phyloP scores from a whole-genome alignment of 305 asterid genomes.

The Salvia sclarea region DNA sequence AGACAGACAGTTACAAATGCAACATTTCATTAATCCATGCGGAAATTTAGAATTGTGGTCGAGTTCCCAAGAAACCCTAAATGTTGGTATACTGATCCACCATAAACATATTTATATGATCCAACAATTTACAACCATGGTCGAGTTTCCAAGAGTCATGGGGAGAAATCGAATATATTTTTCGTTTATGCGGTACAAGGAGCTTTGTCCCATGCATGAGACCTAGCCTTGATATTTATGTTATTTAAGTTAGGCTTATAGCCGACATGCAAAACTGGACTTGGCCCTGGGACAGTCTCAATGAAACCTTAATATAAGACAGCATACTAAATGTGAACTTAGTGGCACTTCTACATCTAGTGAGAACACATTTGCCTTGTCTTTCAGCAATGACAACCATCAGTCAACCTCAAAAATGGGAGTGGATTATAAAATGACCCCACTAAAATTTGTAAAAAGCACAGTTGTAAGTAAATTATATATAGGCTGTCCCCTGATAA shows the following conservation, averaged over 20 bases:
- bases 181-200: neutral
- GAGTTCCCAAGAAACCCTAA: slow-evolving; percentile 9
- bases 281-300: neutral
- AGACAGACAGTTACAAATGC: neutral
- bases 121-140: neutral
- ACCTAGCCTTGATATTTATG: neutral
- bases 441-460: neutral
- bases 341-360: slow-evolving; percentile 1
- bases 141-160: neutral
- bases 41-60: no score
- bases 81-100: neutral
- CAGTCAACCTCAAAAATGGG: no score
- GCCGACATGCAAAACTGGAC: neutral
- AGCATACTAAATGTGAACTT: neutral
- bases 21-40: no score
- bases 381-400: no score
- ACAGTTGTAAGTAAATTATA: neutral
- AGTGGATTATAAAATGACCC: neutral
- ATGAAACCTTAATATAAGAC: neutral
- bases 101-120: neutral
- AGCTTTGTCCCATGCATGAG: neutral
- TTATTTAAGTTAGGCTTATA: neutral
- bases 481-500: neutral
- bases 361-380: no score
- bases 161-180: slow-evolving; percentile 4